phyloP scores from a whole-genome alignment of 1,284 basidiomycete genomes.

The Moesziomyces aphidis region DNA sequence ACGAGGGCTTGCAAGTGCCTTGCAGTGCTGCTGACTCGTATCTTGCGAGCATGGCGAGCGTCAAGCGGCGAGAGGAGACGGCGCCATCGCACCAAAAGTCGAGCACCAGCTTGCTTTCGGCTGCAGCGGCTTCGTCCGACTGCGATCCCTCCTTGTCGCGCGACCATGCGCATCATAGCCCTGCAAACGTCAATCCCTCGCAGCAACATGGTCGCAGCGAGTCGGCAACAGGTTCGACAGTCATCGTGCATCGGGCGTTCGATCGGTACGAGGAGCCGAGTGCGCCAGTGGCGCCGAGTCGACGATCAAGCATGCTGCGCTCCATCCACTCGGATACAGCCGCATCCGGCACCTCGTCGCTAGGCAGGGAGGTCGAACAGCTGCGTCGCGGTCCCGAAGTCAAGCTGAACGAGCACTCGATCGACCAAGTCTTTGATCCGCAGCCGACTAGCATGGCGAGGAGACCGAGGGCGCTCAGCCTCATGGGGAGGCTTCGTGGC shows the following conservation, averaged over 20 bases:
- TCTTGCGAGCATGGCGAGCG: neutral
- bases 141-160: constrained; percentile 4
- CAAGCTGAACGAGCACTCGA: constrained; percentile 4
- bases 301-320: constrained; percentile 6
- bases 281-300: neutral
- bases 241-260: constrained; percentile 6
- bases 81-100: constrained; percentile 1
- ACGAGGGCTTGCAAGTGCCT: neutral
- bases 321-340: constrained; percentile 8
- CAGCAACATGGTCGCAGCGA: neutral
- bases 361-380: constrained; percentile 10
- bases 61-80: neutral
- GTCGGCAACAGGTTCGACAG: neutral
- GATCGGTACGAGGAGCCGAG: constrained; percentile 10
- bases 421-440: constrained; percentile 8
- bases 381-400: constrained; percentile 11
- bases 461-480: constrained; percentile 12
- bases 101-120: constrained; percentile 2
- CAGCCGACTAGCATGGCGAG: neutral
- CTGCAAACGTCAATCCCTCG: neutral
- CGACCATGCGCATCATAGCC: neutral
- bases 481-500: constrained; percentile 18
- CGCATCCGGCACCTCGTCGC: constrained; percentile 2
- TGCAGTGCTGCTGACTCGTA: neutral
- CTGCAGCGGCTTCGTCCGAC: constrained; percentile 15